Conservation (phyloP, 1,284 basidiomycete species). For the Heterobasidion parviporum region DNA sequence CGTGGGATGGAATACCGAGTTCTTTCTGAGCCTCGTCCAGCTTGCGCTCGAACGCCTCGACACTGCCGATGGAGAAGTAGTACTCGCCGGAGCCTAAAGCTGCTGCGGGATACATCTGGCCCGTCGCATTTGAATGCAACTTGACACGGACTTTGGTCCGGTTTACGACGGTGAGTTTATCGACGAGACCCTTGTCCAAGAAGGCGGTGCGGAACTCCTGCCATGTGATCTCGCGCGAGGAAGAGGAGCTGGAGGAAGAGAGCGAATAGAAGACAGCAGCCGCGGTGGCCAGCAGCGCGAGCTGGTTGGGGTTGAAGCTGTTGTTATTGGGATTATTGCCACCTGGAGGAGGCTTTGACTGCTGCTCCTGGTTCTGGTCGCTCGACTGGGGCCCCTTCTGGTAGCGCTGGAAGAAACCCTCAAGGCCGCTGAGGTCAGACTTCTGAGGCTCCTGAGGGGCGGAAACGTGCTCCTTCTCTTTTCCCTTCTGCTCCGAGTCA, state of each 20-base stretch:
- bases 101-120: conserved; percentile 57
- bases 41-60: conserved; percentile 94
- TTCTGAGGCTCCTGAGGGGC: conserved; percentile 20
- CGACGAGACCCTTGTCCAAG: conserved; percentile 94
- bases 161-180: conserved; percentile 92
- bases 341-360: conserved; percentile 27
- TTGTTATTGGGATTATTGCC: conserved; percentile 37
- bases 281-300: conserved; percentile 50
- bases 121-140: conserved; percentile 80
- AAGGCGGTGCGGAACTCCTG: conserved; percentile 96
- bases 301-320: conserved; percentile 50
- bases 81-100: conserved; percentile 56
- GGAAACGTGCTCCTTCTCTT: conserved; percentile 17
- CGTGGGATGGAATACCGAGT: conserved; percentile 84
- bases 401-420: conserved; percentile 75
- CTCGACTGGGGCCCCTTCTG: conserved; percentile 37
- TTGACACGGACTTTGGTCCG: conserved; percentile 84
- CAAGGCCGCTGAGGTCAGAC: conserved; percentile 46
- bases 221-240: conserved; percentile 92
- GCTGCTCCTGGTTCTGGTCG: conserved; percentile 14
- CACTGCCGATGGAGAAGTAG: conserved; percentile 95
- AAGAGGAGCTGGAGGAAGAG: conserved; percentile 48
- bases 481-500: conserved; percentile 16
- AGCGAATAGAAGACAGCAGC: conserved; percentile 64
- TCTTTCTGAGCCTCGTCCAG: conserved; percentile 92